Percentiles rank a stretch among this genome's conserved stretches.
Conservation (phyloP, 108 stramenopile species). For the Epithemia pelagica region DNA sequence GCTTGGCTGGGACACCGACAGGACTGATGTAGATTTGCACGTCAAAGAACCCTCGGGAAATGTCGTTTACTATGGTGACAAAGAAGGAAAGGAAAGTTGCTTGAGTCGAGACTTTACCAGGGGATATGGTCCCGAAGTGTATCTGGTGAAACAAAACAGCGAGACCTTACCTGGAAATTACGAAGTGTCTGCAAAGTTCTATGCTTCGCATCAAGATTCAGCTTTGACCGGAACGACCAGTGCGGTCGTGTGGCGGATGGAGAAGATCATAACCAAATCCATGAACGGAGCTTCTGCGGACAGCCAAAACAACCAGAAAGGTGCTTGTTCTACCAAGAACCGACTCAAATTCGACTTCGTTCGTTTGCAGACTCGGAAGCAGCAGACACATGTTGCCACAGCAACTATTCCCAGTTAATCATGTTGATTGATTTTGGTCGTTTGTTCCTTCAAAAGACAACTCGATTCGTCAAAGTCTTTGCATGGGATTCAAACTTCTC, state of each 20-base stretch:
- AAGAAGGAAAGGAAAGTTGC: neutral
- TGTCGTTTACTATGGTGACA: neutral
- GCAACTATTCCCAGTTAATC: neutral
- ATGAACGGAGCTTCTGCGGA: no score
- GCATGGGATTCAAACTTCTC: no score
- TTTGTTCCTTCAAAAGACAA: no score
- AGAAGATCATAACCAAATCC: no score
- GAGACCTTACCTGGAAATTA: neutral
- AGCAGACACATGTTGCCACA: neutral
- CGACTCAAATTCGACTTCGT: neutral
- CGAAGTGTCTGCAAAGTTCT: neutral
- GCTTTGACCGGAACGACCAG: neutral
- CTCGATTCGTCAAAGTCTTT: no score
- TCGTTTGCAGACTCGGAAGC: neutral
- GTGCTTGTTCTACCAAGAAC: neutral
- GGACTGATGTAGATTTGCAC: slow-evolving; percentile 3
- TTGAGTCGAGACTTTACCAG: neutral
- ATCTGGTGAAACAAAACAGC: neutral
- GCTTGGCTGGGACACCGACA: slow-evolving; percentile 4
- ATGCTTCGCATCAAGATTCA: neutral
- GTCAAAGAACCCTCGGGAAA: neutral
- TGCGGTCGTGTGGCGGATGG: neutral
- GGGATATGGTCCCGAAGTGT: slow-evolving; percentile 5
- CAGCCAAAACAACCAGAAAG: neutral
- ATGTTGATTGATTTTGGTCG: no score